Evolutionary conservation across 257 asterid species (phyloP).

Genomic region (Henckelia pumila): DNA sequence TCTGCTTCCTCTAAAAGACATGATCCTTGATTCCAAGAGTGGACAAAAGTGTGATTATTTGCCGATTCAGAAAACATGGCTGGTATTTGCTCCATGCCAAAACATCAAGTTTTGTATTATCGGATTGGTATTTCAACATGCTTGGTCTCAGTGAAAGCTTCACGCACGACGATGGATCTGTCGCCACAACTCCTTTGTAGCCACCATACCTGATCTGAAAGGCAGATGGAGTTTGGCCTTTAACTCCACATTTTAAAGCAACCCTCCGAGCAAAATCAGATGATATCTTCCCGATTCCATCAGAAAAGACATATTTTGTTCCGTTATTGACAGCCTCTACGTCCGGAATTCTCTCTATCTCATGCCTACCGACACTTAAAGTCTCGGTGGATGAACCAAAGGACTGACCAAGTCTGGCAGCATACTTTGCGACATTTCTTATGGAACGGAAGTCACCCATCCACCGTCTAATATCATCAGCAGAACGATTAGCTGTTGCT

Average conservation of each 20-base stretch:
- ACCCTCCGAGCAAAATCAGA: conserved; percentile 59
- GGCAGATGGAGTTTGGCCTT: conserved; percentile 56
- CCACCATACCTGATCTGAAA: conserved; percentile 90
- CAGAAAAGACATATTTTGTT: conserved; percentile 60
- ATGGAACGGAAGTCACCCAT: conserved; percentile 78
- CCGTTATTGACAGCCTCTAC: conserved; percentile 24
- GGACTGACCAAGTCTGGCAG: conserved; percentile 99
- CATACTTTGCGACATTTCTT: conserved; percentile 80
- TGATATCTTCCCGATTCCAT: conserved; percentile 92
- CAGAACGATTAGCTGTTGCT: conserved; percentile 38
- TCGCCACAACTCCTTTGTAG: conserved; percentile 86
- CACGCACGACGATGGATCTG: conserved; percentile 52
- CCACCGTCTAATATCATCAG: conserved; percentile 65
- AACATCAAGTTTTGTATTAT: conserved; percentile 66
- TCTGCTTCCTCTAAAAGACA: conserved; percentile 58
- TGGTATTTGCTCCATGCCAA: conserved; percentile 79
- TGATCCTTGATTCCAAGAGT: conserved; percentile 69
- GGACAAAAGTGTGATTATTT: conserved; percentile 73
- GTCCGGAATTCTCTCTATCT: conserved; percentile 55
- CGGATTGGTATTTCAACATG: conserved; percentile 73
- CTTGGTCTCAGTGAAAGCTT: conserved; percentile 70
- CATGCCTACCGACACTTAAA: conserved; percentile 43
- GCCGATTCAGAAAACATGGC: conserved; percentile 83
- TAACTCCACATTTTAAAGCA: conserved; percentile 68
- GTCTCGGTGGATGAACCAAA: conserved; percentile 88